A percentile compares a stretch with the other conserved stretches of the same genome.
Conservation (phyloP, 2,329 filamentous ascomycete genomes). For the Neurospora crassa region DNA sequence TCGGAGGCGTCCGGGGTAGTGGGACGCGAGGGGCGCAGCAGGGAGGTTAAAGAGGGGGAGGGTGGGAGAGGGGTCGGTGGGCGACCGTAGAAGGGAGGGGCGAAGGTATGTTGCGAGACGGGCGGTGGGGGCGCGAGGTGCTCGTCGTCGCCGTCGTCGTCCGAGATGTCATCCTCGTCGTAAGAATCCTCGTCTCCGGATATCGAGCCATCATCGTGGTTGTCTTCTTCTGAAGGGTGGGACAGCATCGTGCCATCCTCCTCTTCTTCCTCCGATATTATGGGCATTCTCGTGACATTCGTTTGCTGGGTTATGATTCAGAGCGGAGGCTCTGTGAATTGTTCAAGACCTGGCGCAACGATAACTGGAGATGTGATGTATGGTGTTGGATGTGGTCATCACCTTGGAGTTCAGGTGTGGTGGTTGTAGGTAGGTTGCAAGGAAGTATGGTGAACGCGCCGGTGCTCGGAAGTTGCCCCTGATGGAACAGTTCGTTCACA, state of each 20-base stretch:
- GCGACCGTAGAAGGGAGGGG: constrained; percentile 90
- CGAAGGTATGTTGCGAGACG: constrained; percentile 43
- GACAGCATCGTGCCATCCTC: constrained; percentile 10
- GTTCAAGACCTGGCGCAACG: not conserved
- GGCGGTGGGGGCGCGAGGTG: constrained; percentile 34
- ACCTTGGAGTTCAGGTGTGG: not conserved
- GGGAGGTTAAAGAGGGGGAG: constrained; percentile 83
- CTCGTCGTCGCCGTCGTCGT: constrained; percentile 22
- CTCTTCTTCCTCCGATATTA: constrained; percentile 21
- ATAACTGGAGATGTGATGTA: not conserved
- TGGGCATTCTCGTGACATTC: constrained; percentile 17
- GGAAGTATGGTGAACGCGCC: not conserved
- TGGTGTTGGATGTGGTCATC: not conserved
- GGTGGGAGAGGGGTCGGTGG: constrained; percentile 92
- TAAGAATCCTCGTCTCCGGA: constrained; percentile 28
- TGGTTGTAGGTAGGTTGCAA: not conserved
- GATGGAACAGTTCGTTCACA: not conserved
- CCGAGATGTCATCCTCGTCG: constrained; percentile 9
- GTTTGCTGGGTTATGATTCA: not conserved
- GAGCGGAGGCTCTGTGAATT: not conserved
- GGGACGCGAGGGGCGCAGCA: constrained; percentile 82
- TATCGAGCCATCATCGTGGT: constrained; percentile 17
- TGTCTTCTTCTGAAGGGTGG: constrained; percentile 7
- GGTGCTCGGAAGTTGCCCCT: not conserved
- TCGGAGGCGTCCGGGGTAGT: constrained; percentile 89